Evolutionary conservation across 2,329 filamentous ascomycete species (phyloP).

Genomic region (Blumeriella jaapii): DNA sequence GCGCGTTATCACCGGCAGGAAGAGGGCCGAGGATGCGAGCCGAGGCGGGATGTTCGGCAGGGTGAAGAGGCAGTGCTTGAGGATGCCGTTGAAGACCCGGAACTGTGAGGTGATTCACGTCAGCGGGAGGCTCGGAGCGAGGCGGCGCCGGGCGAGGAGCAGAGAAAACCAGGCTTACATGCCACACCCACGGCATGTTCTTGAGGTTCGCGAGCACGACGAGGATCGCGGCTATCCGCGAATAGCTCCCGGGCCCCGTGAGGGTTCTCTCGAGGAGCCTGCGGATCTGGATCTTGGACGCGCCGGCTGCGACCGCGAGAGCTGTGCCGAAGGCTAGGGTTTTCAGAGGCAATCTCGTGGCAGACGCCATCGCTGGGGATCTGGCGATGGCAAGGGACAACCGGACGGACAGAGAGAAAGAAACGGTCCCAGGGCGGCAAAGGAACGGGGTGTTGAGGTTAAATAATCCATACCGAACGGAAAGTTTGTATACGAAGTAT

Average conservation of each 20-base stretch:
- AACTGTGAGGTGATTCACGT: slow-evolving; percentile 24
- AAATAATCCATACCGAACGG: too few species aligned
- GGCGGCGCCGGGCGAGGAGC: slow-evolving; percentile 23
- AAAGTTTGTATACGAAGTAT: too few species aligned
- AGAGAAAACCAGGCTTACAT: too few species aligned
- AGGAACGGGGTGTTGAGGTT: too few species aligned
- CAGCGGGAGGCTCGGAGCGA: background rate
- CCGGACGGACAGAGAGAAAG: too few species aligned
- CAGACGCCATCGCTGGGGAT: slow-evolving; percentile 23
- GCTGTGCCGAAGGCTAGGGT: slow-evolving; percentile 19
- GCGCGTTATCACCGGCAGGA: slow-evolving; percentile 47
- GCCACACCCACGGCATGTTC: slow-evolving; percentile 47
- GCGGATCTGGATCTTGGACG: slow-evolving; percentile 18
- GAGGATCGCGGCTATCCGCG: slow-evolving; percentile 24
- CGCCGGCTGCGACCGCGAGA: slow-evolving; percentile 13
- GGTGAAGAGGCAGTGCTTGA: slow-evolving; percentile 33
- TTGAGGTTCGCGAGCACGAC: slow-evolving; percentile 43
- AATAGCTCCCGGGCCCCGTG: slow-evolving; percentile 25
- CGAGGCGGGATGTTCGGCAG: slow-evolving; percentile 28
- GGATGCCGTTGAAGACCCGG: slow-evolving; percentile 36
- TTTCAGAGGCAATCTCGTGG: slow-evolving; percentile 22
- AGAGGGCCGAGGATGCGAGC: slow-evolving; percentile 34
- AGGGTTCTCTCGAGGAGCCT: slow-evolving; percentile 15
- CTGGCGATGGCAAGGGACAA: too few species aligned
- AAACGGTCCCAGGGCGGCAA: too few species aligned